These are phyloP conservation scores for Emergomyces orientalis DNA, from an alignment of 2,329 filamentous ascomycete species.

Conservation along the genomic window DNA sequence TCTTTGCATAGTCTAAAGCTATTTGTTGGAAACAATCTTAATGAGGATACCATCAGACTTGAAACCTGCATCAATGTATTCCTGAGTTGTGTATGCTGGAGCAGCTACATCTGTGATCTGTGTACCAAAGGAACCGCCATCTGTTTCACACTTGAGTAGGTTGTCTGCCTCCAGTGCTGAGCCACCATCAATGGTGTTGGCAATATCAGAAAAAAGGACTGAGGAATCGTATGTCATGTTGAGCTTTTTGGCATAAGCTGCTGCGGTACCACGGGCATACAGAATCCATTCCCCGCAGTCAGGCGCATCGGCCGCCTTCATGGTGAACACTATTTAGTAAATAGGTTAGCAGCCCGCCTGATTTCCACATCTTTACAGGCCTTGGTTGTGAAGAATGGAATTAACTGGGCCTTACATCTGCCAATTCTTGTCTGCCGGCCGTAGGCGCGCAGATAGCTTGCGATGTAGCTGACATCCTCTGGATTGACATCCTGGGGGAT, in stretches of 20 bases:
- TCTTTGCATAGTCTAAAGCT: no score
- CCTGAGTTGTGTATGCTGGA: constrained; percentile 1
- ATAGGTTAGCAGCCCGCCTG: neutral
- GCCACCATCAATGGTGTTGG: constrained; percentile 9
- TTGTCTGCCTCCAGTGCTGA: neutral
- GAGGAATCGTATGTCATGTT: constrained; percentile 8
- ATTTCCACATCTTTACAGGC: neutral
- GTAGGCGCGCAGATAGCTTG: constrained; percentile 4
- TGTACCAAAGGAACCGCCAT: constrained; percentile 1
- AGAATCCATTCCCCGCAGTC: constrained; percentile 10
- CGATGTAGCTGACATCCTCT: constrained; percentile 2
- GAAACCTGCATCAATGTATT: constrained; percentile 1
- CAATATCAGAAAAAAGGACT: constrained; percentile 8
- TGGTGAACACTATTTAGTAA: constrained; percentile 7
- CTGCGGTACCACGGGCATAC: neutral
- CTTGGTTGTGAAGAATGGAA: neutral
- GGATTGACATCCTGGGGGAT: neutral
- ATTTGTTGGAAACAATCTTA: constrained; percentile 3
- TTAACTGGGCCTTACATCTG: constrained; percentile 1
- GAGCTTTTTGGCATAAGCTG: constrained; percentile 9
- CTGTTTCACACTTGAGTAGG: constrained; percentile 1
- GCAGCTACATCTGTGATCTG: constrained; percentile 2
- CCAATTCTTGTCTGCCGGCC: constrained; percentile 5
- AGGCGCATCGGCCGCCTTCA: constrained; percentile 6
- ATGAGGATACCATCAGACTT: constrained; percentile 6